phyloP scores from a whole-genome alignment of 2,329 filamentous ascomycete genomes.

The Exserohilum turcica region DNA sequence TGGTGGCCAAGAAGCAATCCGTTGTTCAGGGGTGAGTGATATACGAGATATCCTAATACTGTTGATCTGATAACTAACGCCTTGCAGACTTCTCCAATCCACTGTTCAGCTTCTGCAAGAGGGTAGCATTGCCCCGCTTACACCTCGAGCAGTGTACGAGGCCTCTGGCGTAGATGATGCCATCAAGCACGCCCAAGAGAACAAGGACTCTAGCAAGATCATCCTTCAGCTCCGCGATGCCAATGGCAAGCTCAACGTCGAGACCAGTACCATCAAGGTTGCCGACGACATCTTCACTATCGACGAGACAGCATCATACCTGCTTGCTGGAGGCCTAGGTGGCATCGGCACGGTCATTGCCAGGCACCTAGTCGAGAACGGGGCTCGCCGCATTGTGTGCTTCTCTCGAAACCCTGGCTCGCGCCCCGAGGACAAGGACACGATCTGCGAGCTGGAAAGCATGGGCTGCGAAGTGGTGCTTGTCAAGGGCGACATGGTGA shows the following conservation, averaged over 20 bases:
- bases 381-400: slow-evolving; percentile 23
- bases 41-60: not conserved
- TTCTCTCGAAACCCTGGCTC: slow-evolving; percentile 19
- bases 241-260: not conserved
- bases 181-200: not conserved
- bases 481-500: not conserved
- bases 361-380: slow-evolving; percentile 23
- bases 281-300: not conserved
- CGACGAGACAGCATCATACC: slow-evolving; percentile 17
- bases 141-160: not conserved
- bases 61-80: not conserved
- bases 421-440: slow-evolving; percentile 5
- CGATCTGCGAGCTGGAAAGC: slow-evolving; percentile 9
- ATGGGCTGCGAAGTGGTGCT: slow-evolving; percentile 16
- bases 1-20: not conserved
- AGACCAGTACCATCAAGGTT: not conserved
- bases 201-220: not conserved
- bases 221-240: not conserved
- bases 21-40: not conserved
- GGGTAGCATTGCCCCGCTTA: not conserved
- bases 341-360: slow-evolving; percentile 26
- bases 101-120: not conserved
- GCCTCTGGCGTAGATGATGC: not conserved
- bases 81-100: not conserved
- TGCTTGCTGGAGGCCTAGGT: slow-evolving; percentile 31